These are phyloP conservation scores for Chaetomiaceae sp. DNA, from an alignment of 2,329 filamentous ascomycete species.

Conservation along the genomic window DNA sequence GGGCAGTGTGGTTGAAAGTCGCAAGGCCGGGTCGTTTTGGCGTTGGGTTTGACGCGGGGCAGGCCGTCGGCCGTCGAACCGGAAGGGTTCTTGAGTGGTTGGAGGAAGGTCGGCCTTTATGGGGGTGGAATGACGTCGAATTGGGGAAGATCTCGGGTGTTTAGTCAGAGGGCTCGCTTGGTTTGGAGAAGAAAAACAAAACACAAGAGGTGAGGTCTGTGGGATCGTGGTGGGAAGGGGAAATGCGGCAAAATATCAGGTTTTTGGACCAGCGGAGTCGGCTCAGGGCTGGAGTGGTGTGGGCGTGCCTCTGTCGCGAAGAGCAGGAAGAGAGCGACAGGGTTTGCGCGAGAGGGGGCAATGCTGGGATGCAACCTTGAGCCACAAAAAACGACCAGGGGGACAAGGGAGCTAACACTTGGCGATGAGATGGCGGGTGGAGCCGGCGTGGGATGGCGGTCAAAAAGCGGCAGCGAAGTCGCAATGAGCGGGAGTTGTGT, in stretches of 20 bases:
- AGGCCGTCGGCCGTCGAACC: slow-evolving; percentile 17
- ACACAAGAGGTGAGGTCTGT: slow-evolving; percentile 1
- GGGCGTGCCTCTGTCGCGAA: slow-evolving; percentile 11
- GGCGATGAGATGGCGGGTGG: slow-evolving; percentile 12
- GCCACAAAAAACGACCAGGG: neutral
- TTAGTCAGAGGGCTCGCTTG: neutral
- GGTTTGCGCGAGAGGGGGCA: slow-evolving; percentile 11
- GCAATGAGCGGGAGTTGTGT: neutral
- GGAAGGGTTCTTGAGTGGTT: slow-evolving; percentile 2
- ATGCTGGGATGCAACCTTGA: slow-evolving; percentile 5
- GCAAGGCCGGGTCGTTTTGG: slow-evolving; percentile 18
- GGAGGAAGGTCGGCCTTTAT: slow-evolving; percentile 8
- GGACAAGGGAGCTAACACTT: slow-evolving; percentile 6
- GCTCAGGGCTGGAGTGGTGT: slow-evolving; percentile 13
- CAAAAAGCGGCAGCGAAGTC: slow-evolving; percentile 4
- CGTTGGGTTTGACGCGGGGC: slow-evolving; percentile 16
- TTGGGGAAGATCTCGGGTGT: neutral
- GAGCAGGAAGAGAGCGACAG: slow-evolving; percentile 11
- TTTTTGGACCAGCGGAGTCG: slow-evolving; percentile 24
- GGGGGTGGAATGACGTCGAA: slow-evolving; percentile 16
- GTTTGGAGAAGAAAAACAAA: neutral
- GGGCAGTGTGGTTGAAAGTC: slow-evolving; percentile 2
- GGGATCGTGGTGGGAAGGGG: slow-evolving; percentile 6
- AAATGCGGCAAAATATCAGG: slow-evolving; percentile 26
- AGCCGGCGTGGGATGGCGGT: slow-evolving; percentile 10